Conservation (phyloP, 805 yeast species). For the Wickerhamomyces bovis region DNA sequence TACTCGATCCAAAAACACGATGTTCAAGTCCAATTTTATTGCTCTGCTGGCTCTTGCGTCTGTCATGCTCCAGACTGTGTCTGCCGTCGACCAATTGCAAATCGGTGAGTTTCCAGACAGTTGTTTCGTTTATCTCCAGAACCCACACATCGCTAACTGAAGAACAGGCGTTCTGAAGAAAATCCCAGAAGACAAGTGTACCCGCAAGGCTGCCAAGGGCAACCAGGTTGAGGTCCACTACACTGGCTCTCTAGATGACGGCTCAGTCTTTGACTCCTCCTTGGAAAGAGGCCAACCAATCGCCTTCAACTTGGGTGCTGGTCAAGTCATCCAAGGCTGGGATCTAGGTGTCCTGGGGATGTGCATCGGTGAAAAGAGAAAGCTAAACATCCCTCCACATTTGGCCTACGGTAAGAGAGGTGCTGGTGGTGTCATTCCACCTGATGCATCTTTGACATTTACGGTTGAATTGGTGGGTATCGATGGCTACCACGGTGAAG, state of each 20-base stretch:
- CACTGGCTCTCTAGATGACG: slow-evolving; percentile 61
- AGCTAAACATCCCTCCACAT: slow-evolving; percentile 69
- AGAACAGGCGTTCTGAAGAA: slow-evolving; percentile 39
- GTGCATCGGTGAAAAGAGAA: slow-evolving; percentile 88
- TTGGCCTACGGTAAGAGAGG: slow-evolving; percentile 76
- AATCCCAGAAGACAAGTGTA: slow-evolving; percentile 48
- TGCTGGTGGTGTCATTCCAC: slow-evolving; percentile 74
- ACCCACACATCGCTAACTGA: neutral
- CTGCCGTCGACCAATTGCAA: slow-evolving; percentile 4
- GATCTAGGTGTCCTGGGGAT: slow-evolving; percentile 69
- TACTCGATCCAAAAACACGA: neutral
- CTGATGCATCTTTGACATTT: slow-evolving; percentile 66
- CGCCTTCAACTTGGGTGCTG: slow-evolving; percentile 64
- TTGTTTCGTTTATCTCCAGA: neutral
- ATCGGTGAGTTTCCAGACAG: slow-evolving; percentile 1
- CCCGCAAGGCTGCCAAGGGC: slow-evolving; percentile 51
- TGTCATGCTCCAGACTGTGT: neutral
- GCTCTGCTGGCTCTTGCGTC: neutral
- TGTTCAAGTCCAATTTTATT: slow-evolving; percentile 4
- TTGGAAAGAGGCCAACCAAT: slow-evolving; percentile 59
- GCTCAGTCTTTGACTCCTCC: slow-evolving; percentile 73
- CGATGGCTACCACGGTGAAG: slow-evolving; percentile 26
- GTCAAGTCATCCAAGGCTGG: slow-evolving; percentile 87
- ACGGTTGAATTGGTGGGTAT: slow-evolving; percentile 59
- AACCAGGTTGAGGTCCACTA: slow-evolving; percentile 75